Percentiles rank a stretch among this genome's conserved stretches.
Conservation (phyloP, 2,329 filamentous ascomycete genomes). For the Venturia carpophila region DNA sequence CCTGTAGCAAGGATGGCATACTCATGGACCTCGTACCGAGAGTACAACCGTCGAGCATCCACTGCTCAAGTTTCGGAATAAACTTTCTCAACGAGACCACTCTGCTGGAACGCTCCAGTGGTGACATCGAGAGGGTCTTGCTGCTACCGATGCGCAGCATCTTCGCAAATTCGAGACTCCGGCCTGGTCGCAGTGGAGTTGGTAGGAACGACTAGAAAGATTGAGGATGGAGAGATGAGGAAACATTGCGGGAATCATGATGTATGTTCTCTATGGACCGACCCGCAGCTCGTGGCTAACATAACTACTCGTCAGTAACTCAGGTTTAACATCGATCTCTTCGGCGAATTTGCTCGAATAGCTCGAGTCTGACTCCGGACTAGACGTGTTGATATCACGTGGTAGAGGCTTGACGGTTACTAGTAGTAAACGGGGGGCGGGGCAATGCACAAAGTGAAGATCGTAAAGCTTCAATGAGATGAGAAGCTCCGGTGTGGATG, state of each 20-base stretch:
- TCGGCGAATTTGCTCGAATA: neutral
- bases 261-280: too few relatives aligned
- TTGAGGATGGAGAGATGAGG: neutral
- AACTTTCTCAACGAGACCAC: neutral
- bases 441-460: neutral
- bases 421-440: too few relatives aligned
- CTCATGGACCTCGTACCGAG: slow-evolving; percentile 23
- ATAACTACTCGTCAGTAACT: neutral
- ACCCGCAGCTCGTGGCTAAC: neutral
- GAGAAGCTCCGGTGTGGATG: neutral
- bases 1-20: slow-evolving; percentile 56
- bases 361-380: neutral
- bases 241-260: neutral
- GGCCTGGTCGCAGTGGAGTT: neutral
- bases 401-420: neutral
- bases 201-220: neutral
- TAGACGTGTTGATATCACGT: neutral
- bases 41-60: neutral
- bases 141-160: neutral
- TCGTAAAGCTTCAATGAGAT: neutral
- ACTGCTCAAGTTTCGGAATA: neutral
- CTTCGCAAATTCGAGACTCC: neutral
- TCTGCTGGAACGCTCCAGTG: neutral
- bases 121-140: neutral
- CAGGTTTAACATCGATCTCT: neutral